These are phyloP conservation scores for Nakazawaea anatomiae DNA, from an alignment of 805 yeast species.

Conservation along the genomic window DNA sequence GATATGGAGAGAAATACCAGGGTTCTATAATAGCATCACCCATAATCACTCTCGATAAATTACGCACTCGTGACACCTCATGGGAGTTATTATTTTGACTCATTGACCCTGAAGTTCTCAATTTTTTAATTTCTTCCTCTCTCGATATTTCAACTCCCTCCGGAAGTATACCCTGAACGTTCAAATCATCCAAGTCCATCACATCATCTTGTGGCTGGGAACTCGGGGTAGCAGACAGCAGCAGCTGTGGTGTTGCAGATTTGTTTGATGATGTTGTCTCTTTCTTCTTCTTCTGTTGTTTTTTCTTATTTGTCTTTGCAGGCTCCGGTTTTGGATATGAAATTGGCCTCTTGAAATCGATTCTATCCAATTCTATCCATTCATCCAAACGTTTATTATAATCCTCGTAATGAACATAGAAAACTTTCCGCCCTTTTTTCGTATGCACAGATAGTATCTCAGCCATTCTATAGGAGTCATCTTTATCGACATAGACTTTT, in stretches of 20 bases:
- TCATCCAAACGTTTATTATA: slow-evolving; percentile 96
- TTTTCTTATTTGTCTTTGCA: slow-evolving; percentile 35
- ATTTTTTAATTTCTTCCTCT: slow-evolving; percentile 87
- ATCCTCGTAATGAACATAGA: slow-evolving; percentile 91
- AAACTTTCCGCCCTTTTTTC: slow-evolving; percentile 71
- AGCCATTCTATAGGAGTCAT: slow-evolving; percentile 72
- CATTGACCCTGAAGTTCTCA: slow-evolving; percentile 96
- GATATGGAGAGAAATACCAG: slow-evolving; percentile 98
- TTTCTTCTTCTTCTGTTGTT: slow-evolving; percentile 30
- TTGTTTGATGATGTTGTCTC: slow-evolving; percentile 24
- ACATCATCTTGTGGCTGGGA: slow-evolving; percentile 43
- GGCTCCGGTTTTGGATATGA: slow-evolving; percentile 60
- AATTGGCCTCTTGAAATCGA: slow-evolving; percentile 67
- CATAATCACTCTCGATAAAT: slow-evolving; percentile 68
- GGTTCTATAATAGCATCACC: slow-evolving; percentile 95
- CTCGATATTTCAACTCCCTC: slow-evolving; percentile 71
- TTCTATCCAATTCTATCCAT: slow-evolving; percentile 74
- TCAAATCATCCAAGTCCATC: slow-evolving; percentile 77
- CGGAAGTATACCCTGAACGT: slow-evolving; percentile 70
- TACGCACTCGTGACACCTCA: slow-evolving; percentile 88
- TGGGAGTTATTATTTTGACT: slow-evolving; percentile 70
- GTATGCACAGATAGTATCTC: slow-evolving; percentile 76
- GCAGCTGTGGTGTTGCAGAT: slow-evolving; percentile 12
- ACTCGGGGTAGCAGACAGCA: slow-evolving; percentile 12
- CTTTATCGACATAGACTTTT: slow-evolving; percentile 77